Conservation (phyloP, 2,329 filamentous ascomycete genomes). For the Talaromyces amestolkiae region DNA sequence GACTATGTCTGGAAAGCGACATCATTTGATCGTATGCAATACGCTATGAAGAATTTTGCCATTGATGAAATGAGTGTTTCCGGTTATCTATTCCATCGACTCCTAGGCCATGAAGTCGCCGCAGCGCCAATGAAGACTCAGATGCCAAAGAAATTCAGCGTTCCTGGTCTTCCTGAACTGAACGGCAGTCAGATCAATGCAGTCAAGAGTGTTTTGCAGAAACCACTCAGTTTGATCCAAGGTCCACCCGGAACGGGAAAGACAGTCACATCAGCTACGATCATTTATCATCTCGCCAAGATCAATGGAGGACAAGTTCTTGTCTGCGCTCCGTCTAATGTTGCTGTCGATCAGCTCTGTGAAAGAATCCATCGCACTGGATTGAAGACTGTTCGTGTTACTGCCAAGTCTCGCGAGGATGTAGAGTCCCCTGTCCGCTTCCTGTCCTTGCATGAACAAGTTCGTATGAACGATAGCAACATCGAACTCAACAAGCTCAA, state of each 20-base stretch:
- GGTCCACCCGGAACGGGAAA: conserved; percentile 96
- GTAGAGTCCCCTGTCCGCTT: conserved; percentile 98
- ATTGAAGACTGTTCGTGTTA: conserved; percentile 93
- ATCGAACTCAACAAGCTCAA: conserved; percentile 88
- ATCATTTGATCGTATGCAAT: conserved; percentile 98
- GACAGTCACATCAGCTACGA: conserved; percentile 96
- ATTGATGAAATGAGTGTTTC: conserved; percentile 98
- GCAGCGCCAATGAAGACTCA: conserved; percentile 93
- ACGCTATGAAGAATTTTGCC: conserved; percentile 98
- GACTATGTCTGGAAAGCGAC: conserved; percentile 99
- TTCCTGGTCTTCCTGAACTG: conserved; percentile 87
- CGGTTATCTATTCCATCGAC: conserved; percentile 96
- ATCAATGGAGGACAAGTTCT: conserved; percentile 92
- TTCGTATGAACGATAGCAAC: conserved; percentile 95
- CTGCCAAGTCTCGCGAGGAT: conserved; percentile 97
- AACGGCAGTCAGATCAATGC: conserved; percentile 95
- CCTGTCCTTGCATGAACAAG: conserved; percentile 91
- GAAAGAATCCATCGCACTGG: conserved; percentile 94
- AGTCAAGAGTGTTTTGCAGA: conserved; percentile 91
- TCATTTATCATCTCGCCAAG: conserved; percentile 96
- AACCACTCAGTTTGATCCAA: conserved; percentile 92
- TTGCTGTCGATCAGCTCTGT: conserved; percentile 95
- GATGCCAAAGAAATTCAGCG: conserved; percentile 94
- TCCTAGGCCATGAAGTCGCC: conserved; percentile 91
- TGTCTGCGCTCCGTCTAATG: conserved; percentile 96